Evolutionary conservation across 2,329 filamentous ascomycete species (phyloP), one percentile per base, ranked within the genome.

Genomic region (Berkeleyomyces basicola): DNA sequence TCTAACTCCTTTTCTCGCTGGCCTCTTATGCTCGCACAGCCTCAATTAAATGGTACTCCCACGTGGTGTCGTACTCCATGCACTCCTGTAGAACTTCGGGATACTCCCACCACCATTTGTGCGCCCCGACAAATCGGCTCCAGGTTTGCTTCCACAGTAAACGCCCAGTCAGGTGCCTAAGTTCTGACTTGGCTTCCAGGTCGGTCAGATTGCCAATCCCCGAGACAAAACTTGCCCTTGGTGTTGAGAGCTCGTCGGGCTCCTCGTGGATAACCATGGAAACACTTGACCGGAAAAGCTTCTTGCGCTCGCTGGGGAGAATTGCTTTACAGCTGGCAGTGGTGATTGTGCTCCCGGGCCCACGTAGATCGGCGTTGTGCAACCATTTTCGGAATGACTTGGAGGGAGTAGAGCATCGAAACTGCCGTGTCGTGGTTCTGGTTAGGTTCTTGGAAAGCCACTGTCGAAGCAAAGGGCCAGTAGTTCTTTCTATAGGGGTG

Each of bases 391-490:
- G 80, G 49, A 88, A 78, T 1, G 82, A 71, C 7, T 76, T 76
- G 44, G 76, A 81, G 0, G 85, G 85, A 61, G 79, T 82, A 4
- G 77, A 78, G 67, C 82, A 86, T 7, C 81, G 77, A 63, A 81
- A 84, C 14, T 78, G 73, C 31, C 75, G 75, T 68, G 84, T 80
- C 0, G 88, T 71, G 63, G 83, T 84, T 5, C 79, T 70, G 1
- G 85, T 70, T 0, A 88, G 73, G 60, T 85, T 75, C 3, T 80
- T 75, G 51, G 85, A 81, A 2, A 88, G 73, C 85, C 85, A 88
- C 0, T 74, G 70, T 43, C 79, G 75, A 68, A 88, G 72, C 1
- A 73, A 72, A 0, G 81, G 82, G 0, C 85, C 85, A 33, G 82
- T 73, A 0, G 79, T 82, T 1, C 75, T 72, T 3, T 78, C 72